phyloP scores from a whole-genome alignment of 768 basidiomycete genomes.

The Kwoniella dejecticola region DNA sequence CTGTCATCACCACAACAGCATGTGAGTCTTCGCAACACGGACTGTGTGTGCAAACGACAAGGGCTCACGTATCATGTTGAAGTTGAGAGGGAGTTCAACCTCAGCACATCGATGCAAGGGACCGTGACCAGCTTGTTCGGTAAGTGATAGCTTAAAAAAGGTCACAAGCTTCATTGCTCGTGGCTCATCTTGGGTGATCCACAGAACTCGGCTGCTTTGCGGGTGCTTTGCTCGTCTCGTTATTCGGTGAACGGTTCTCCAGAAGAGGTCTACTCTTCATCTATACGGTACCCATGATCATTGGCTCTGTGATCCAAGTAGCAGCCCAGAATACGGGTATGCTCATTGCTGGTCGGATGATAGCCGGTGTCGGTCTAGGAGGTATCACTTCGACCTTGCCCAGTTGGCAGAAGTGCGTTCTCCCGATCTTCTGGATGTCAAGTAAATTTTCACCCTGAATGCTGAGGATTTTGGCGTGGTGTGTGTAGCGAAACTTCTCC shows the following conservation, averaged over 20 bases:
- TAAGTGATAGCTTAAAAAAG: background rate
- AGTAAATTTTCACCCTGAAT: too few relatives aligned
- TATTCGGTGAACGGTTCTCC: conserved; percentile 20
- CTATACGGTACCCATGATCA: conserved; percentile 13
- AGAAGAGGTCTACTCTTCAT: conserved; percentile 15
- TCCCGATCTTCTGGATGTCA: too few relatives aligned
- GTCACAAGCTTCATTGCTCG: too few relatives aligned
- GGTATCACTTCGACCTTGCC: conserved; percentile 25
- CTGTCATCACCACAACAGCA: conserved; percentile 12
- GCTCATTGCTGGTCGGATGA: conserved; percentile 20
- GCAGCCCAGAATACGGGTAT: conserved; percentile 14
- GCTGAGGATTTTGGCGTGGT: too few relatives aligned
- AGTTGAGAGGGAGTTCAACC: conserved; percentile 12
- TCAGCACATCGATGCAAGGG: conserved; percentile 19
- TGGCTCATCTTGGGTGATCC: background rate
- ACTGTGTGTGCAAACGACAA: background rate
- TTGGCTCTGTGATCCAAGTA: conserved; percentile 20
- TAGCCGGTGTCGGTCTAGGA: conserved; percentile 27
- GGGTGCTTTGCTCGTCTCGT: conserved; percentile 15
- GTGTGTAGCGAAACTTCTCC: conserved; percentile 19
- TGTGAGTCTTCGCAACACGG: conserved; percentile 1
- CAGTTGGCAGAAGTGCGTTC: conserved; percentile 22
- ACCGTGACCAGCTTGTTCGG: conserved; percentile 16
- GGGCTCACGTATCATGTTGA: background rate
- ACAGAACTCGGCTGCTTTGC: conserved; percentile 24